Evolutionary conservation across 306 rosid species (phyloP).

Genomic region (Luffa aegyptiaca): DNA sequence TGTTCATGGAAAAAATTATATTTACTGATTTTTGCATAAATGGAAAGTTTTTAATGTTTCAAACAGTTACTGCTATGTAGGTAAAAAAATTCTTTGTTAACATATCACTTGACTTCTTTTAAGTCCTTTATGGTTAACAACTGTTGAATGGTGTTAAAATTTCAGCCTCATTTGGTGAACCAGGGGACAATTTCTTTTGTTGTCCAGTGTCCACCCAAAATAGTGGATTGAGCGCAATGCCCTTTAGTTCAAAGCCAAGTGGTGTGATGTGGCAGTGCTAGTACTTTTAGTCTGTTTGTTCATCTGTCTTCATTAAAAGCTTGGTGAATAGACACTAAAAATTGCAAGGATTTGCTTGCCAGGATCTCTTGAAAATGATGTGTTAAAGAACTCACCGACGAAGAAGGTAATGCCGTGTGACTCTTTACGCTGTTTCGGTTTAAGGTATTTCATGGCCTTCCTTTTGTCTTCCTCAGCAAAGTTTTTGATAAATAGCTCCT

Average conservation of each 20-base stretch:
- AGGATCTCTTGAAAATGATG: not conserved
- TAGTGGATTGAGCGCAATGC: constrained; percentile 25
- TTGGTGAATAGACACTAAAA: not conserved
- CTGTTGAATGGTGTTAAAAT: not conserved
- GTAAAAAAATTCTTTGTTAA: not conserved
- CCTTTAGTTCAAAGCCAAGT: constrained; percentile 35
- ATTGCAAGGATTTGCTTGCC: not conserved
- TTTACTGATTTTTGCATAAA: not conserved
- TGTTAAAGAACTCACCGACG: constrained; percentile 52
- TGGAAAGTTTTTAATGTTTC: not conserved
- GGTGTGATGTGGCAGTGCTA: constrained; percentile 35
- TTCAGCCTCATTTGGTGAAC: not conserved
- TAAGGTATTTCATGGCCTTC: constrained; percentile 95
- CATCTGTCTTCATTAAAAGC: not conserved
- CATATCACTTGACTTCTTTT: not conserved
- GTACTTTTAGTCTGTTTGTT: constrained; percentile 3
- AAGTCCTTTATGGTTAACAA: not conserved
- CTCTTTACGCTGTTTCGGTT: constrained; percentile 66
- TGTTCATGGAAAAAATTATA: constrained; percentile 16
- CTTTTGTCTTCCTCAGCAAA: constrained; percentile 67
- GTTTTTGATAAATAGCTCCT: constrained; percentile 58
- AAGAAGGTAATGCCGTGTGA: constrained; percentile 83
- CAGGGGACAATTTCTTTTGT: constrained; percentile 36
- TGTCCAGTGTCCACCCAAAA: constrained; percentile 30
- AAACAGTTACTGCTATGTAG: not conserved